Percentiles rank a stretch among this genome's conserved stretches.
Conservation (phyloP, 768 basidiomycete genomes). For the Panaeolus cyanescens region DNA sequence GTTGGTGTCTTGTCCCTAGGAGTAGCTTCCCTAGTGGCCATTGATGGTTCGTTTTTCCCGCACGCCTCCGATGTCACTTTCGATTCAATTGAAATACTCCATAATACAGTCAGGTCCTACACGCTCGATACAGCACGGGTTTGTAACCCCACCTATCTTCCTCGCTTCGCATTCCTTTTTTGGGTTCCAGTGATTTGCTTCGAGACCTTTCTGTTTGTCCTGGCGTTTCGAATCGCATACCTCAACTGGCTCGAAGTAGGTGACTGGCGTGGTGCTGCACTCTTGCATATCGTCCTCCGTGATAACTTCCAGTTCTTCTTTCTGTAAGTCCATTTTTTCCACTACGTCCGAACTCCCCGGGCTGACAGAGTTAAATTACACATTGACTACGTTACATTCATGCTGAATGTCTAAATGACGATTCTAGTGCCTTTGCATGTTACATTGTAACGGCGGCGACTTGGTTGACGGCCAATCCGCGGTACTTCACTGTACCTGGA, state of each 20-base stretch:
- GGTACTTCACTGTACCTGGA: constrained; percentile 24
- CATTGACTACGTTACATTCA: too few species aligned
- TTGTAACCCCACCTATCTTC: constrained; percentile 19
- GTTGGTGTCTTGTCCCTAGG: constrained; percentile 15
- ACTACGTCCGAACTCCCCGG: neutral
- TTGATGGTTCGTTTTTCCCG: constrained; percentile 15
- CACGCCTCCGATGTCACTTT: neutral
- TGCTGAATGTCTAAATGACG: too few species aligned
- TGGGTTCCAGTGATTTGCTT: constrained; percentile 32
- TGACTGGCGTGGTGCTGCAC: constrained; percentile 20
- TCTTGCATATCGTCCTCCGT: constrained; percentile 23
- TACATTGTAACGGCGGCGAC: constrained; percentile 23
- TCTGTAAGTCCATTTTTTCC: constrained; percentile 16
- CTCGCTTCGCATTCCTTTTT: constrained; percentile 21
- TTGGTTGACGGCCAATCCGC: constrained; percentile 25
- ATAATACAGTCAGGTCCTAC: constrained; percentile 8
- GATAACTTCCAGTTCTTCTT: constrained; percentile 30
- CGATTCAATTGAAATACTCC: neutral
- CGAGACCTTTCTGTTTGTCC: constrained; percentile 26
- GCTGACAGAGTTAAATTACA: neutral
- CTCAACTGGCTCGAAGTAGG: constrained; percentile 20
- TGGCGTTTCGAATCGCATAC: constrained; percentile 24
- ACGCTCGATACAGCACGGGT: neutral
- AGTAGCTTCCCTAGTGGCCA: constrained; percentile 13
- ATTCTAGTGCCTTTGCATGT: constrained; percentile 20